phyloP scores from a whole-genome alignment of 306 rosid species.

The Herpetospermum pedunculosum region DNA sequence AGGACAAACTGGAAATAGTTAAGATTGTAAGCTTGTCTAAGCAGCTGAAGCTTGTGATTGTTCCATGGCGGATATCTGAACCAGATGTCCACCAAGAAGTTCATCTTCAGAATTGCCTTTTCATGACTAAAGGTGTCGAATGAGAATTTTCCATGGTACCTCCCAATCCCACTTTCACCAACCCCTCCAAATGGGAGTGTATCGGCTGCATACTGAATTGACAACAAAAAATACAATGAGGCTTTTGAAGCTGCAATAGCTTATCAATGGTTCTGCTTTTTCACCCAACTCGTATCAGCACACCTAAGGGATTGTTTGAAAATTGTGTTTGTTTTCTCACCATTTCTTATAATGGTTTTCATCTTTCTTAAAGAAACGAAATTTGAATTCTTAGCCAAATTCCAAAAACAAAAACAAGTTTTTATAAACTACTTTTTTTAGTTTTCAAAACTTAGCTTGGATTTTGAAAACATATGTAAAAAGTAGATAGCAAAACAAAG shows the following conservation, averaged over 20 bases:
- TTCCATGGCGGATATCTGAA: slow-evolving; percentile 76
- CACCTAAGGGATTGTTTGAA: too few species aligned
- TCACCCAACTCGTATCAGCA: neutral
- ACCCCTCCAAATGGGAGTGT: slow-evolving; percentile 76
- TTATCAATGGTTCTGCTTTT: neutral
- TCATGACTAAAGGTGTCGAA: slow-evolving; percentile 62
- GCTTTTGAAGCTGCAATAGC: neutral
- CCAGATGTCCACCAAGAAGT: slow-evolving; percentile 54
- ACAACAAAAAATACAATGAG: neutral
- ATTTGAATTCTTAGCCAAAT: too few species aligned
- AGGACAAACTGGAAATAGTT: slow-evolving; percentile 43
- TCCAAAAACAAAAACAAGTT: too few species aligned
- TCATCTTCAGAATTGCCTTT: slow-evolving; percentile 42
- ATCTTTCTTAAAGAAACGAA: too few species aligned
- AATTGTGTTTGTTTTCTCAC: too few species aligned
- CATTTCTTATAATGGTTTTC: too few species aligned
- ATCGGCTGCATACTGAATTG: slow-evolving; percentile 43
- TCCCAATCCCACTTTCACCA: slow-evolving; percentile 67
- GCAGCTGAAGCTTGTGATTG: slow-evolving; percentile 39
- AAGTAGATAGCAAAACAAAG: too few species aligned
- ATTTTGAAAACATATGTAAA: too few species aligned
- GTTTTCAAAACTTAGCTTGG: too few species aligned
- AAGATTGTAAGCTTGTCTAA: slow-evolving; percentile 29
- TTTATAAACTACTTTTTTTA: too few species aligned
- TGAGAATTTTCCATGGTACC: slow-evolving; percentile 68